Percentiles rank a stretch among this genome's conserved stretches.
phyloP scores from a whole-genome alignment of 2,329 filamentous ascomycete species.

The Rosellinia necatrix region DNA sequence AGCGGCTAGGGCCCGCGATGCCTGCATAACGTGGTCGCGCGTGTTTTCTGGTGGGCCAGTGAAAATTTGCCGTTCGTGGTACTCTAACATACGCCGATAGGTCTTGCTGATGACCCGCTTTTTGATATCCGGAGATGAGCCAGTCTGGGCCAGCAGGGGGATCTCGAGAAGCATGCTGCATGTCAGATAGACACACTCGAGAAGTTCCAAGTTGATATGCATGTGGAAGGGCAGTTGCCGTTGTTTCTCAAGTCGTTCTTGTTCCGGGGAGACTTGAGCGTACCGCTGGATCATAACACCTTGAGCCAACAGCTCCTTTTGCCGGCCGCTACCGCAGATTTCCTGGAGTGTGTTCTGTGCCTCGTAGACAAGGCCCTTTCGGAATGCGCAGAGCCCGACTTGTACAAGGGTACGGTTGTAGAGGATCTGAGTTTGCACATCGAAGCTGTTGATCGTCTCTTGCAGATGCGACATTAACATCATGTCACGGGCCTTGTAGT shows the following conservation, averaged over 20 bases:
- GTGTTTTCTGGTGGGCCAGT: conserved; percentile 98
- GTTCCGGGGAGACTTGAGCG: conserved; percentile 93
- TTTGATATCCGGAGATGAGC: conserved; percentile 94
- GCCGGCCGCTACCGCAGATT: conserved; percentile 94
- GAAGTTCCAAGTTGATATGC: conserved; percentile 98
- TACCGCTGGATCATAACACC: conserved; percentile 98
- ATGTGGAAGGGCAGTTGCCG: conserved; percentile 99
- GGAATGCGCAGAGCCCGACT: conserved; percentile 97
- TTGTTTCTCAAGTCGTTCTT: conserved; percentile 96
- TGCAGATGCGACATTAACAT: conserved; percentile 99
- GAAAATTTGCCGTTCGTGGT: conserved; percentile 99
- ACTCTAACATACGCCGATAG: conserved; percentile 98
- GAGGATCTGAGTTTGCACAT: conserved; percentile 95
- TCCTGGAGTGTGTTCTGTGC: conserved; percentile 97
- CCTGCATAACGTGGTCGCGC: conserved; percentile 98
- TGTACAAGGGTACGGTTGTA: conserved; percentile 98
- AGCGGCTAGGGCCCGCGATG: conserved; percentile 92
- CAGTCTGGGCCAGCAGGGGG: conserved; percentile 92
- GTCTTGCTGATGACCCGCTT: conserved; percentile 99
- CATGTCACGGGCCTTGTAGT: conserved; percentile 97
- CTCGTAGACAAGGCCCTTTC: conserved; percentile 94
- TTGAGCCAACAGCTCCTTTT: conserved; percentile 97
- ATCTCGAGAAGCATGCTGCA: conserved; percentile 99
- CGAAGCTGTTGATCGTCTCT: conserved; percentile 95
- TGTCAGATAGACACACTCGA: conserved; percentile 97